Conservation (phyloP, 768 basidiomycete genomes). For the Rossbeevera mucosa region DNA sequence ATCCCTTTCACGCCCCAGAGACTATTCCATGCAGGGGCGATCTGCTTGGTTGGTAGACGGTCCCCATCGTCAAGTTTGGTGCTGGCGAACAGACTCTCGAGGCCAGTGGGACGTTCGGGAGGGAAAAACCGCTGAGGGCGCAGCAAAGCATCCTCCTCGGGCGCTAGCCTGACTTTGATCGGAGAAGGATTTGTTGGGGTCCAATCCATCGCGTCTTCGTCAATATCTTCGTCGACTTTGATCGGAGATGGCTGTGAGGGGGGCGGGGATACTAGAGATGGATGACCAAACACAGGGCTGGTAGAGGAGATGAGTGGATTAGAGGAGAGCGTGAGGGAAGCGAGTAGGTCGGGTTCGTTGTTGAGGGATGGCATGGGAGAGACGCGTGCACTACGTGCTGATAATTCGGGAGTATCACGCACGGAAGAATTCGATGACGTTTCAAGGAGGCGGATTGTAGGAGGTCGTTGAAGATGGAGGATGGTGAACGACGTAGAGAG, state of each 20-base stretch:
- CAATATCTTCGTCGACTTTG: slow-evolving; percentile 26
- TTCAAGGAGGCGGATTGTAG: slow-evolving; percentile 65
- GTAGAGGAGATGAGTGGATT: slow-evolving; percentile 47
- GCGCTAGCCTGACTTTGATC: slow-evolving; percentile 19
- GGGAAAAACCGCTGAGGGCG: slow-evolving; percentile 74
- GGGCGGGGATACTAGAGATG: slow-evolving; percentile 45
- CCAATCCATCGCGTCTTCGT: slow-evolving; percentile 62
- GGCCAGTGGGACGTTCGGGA: slow-evolving; percentile 72
- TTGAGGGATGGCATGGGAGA: slow-evolving; percentile 24
- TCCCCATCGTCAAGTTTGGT: slow-evolving; percentile 51
- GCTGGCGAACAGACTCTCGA: slow-evolving; percentile 64
- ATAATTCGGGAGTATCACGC: slow-evolving; percentile 40
- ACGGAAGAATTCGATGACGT: slow-evolving; percentile 38
- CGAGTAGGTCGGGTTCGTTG: slow-evolving; percentile 55
- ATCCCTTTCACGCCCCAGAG: slow-evolving; percentile 1
- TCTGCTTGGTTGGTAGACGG: neutral
- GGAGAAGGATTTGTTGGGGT: slow-evolving; percentile 46
- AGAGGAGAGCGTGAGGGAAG: slow-evolving; percentile 60
- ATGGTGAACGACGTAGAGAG: slow-evolving; percentile 47
- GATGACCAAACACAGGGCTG: slow-evolving; percentile 65
- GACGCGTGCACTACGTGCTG: slow-evolving; percentile 18
- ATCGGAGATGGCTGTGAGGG: slow-evolving; percentile 25
- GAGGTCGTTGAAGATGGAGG: slow-evolving; percentile 64
- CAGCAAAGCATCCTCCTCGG: slow-evolving; percentile 46
- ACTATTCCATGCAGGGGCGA: neutral